A percentile compares a stretch with the other conserved stretches of the same genome.
Conservation (phyloP, 2,329 filamentous ascomycete genomes). For the Raffaelea deltoideospora region DNA sequence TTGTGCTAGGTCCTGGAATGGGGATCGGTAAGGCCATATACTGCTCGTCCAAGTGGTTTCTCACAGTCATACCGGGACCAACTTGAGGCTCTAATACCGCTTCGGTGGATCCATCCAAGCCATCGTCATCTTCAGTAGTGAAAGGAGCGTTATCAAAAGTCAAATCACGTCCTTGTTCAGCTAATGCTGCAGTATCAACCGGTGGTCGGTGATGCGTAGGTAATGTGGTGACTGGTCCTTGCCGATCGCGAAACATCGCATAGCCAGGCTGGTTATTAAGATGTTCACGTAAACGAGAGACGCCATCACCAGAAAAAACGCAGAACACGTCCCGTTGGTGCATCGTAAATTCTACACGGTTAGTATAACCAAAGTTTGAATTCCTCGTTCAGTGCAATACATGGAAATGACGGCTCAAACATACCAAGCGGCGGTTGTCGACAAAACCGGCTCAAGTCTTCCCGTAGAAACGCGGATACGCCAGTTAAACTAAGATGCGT, state of each 20-base stretch:
- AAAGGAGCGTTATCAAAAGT: conserved; percentile 21
- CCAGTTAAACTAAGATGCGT: conserved; percentile 92
- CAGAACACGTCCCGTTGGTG: conserved; percentile 94
- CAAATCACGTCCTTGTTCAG: too few relatives aligned
- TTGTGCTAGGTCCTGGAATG: not conserved
- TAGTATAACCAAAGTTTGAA: too few relatives aligned
- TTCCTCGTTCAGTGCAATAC: too few relatives aligned
- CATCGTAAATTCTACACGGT: conserved; percentile 64
- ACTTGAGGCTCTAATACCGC: conserved; percentile 19
- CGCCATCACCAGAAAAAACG: conserved; percentile 84
- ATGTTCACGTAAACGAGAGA: conserved; percentile 60
- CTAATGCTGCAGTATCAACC: too few relatives aligned
- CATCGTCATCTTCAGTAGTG: conserved; percentile 28
- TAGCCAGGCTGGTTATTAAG: conserved; percentile 37
- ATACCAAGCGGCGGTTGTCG: conserved; percentile 64
- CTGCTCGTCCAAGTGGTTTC: too few relatives aligned
- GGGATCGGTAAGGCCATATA: not conserved
- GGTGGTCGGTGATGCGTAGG: too few relatives aligned
- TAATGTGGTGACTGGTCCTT: too few relatives aligned
- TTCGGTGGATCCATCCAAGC: conserved; percentile 24
- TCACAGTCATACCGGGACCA: too few relatives aligned
- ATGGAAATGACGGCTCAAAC: conserved; percentile 9
- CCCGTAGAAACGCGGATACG: conserved; percentile 74
- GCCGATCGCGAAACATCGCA: too few relatives aligned
- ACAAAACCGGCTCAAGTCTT: conserved; percentile 75